Conservation (phyloP, 768 basidiomycete genomes). For the Inosperma sp. region DNA sequence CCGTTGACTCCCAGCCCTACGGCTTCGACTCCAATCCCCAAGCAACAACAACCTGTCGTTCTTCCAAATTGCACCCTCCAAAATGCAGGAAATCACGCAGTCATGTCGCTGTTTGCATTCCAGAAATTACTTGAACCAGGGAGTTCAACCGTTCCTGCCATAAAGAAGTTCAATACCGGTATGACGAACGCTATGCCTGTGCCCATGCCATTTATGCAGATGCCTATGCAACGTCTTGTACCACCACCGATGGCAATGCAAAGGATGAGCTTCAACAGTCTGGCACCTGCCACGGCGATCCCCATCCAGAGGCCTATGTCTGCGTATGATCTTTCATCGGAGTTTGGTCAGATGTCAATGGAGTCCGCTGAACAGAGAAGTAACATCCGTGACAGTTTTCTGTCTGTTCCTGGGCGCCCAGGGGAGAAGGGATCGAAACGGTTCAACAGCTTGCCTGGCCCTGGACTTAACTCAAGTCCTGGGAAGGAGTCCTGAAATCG, state of each 20-base stretch:
- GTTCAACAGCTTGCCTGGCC: conserved; percentile 15
- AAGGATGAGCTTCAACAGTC: conserved; percentile 11
- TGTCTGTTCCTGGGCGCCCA: conserved; percentile 10
- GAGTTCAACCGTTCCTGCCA: conserved; percentile 33
- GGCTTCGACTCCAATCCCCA: not conserved
- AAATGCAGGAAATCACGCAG: conserved; percentile 81
- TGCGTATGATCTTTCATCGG: conserved; percentile 34
- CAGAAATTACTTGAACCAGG: conserved; percentile 64
- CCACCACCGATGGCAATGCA: conserved; percentile 13
- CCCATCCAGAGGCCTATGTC: conserved; percentile 20
- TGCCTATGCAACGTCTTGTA: conserved; percentile 19
- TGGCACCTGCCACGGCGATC: conserved; percentile 4
- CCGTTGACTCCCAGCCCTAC: conserved; percentile 23
- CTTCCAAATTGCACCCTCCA: conserved; percentile 47
- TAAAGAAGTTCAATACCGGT: conserved; percentile 27
- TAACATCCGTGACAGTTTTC: conserved; percentile 3
- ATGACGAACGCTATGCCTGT: conserved; percentile 8
- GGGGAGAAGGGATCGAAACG: conserved; percentile 14
- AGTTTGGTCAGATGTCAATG: conserved; percentile 39
- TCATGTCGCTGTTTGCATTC: conserved; percentile 60
- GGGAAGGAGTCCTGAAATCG: too few species aligned
- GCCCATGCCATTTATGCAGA: conserved; percentile 17
- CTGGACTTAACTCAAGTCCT: too few species aligned
- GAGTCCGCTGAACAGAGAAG: conserved; percentile 11
- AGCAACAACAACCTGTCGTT: conserved; percentile 20